These are phyloP conservation scores for Populus hybrid DNA, from an alignment of 441 rosid species.

Conservation along the genomic window DNA sequence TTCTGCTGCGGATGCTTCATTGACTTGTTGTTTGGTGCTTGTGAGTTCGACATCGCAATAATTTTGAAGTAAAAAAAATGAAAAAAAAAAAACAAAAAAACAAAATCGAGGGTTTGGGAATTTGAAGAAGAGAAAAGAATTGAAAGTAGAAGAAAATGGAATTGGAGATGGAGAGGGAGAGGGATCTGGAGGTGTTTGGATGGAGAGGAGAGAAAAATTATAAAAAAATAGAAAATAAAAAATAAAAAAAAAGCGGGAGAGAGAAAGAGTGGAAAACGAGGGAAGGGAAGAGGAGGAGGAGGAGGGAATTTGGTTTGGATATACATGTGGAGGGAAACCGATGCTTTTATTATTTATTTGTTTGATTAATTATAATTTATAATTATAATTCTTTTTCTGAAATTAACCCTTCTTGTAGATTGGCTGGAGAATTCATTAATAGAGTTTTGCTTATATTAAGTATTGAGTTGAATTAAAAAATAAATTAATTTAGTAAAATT, in stretches of 20 bases:
- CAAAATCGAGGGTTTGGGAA: not conserved
- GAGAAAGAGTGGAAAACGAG: slow-evolving; percentile 52
- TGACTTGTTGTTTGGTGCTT: slow-evolving; percentile 17
- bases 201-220: not conserved
- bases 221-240: slow-evolving; percentile 20
- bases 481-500: no score
- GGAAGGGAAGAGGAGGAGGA: slow-evolving; percentile 31
- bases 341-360: not conserved
- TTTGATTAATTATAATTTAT: not conserved
- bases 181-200: not conserved
- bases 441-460: no score
- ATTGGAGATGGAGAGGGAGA: slow-evolving; percentile 19
- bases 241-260: slow-evolving; percentile 31
- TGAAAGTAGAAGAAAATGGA: not conserved
- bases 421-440: no score
- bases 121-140: not conserved
- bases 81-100: not conserved
- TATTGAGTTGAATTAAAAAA: no score
- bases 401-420: no score
- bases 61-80: not conserved
- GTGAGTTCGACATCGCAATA: slow-evolving; percentile 48
- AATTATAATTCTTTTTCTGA: no score
- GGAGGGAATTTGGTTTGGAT: slow-evolving; percentile 85
- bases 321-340: slow-evolving; percentile 76
- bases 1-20: not conserved